Percentiles rank a stretch among this genome's conserved stretches.
phyloP scores from a whole-genome alignment of 169 alveolate species.

The Plasmodium gaboni region DNA sequence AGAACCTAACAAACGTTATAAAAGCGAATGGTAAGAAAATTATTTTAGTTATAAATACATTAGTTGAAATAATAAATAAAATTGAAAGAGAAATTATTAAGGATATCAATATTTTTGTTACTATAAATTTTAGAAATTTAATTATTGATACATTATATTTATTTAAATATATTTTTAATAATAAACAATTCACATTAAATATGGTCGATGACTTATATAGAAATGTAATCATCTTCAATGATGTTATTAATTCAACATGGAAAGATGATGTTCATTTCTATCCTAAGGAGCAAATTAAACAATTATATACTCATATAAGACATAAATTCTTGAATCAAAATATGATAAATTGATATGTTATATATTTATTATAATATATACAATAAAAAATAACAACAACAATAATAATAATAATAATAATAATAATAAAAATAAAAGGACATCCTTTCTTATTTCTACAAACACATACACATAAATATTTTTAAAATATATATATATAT shows the following conservation, averaged over 20 bases:
- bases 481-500: not conserved
- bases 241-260: slow-evolving; percentile 24
- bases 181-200: slow-evolving; percentile 34
- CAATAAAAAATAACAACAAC: no score
- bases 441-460: no score
- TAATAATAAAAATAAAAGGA: no score
- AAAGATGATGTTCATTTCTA: slow-evolving; percentile 52
- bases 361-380: no score
- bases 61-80: slow-evolving; percentile 45
- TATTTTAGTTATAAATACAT: slow-evolving; percentile 39
- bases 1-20: slow-evolving; percentile 44
- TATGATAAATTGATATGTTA: slow-evolving; percentile 13
- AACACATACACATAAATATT: not conserved
- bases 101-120: slow-evolving; percentile 35
- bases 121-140: slow-evolving; percentile 54
- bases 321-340: slow-evolving; percentile 54
- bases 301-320: slow-evolving; percentile 32
- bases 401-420: no score
- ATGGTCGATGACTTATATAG: slow-evolving; percentile 56
- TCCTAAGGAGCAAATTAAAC: slow-evolving; percentile 70
- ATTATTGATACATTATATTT: slow-evolving; percentile 57
- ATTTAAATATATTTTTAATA: slow-evolving; percentile 59
- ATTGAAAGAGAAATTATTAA: slow-evolving; percentile 48
- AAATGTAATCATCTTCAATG: slow-evolving; percentile 21
- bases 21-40: slow-evolving; percentile 57